Evolutionary conservation across 2,329 filamentous ascomycete genomes (phyloP).

Genomic region (Fusarium fracticaudum): DNA sequence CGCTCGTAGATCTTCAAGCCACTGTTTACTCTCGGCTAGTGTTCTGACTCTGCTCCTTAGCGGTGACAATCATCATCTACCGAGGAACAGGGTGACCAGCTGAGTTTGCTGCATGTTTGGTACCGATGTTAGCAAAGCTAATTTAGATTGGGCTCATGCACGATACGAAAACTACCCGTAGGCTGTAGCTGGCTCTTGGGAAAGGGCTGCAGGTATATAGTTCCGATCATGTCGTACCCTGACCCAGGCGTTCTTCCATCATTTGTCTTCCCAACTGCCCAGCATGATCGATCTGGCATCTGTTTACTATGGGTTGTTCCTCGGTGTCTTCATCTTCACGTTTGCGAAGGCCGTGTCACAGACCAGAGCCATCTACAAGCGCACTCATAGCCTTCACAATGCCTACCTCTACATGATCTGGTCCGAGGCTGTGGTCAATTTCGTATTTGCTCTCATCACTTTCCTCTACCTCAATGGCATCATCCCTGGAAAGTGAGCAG

Average conservation of each 20-base stretch:
- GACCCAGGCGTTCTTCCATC: neutral
- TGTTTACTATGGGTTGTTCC: constrained; percentile 40
- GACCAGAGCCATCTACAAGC: constrained; percentile 32
- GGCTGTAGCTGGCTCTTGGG: neutral
- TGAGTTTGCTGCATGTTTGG: neutral
- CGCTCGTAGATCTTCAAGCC: neutral
- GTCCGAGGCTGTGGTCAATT: constrained; percentile 39
- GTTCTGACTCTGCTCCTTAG: neutral
- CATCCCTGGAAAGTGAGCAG: constrained; percentile 20
- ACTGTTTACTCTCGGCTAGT: neutral
- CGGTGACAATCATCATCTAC: constrained; percentile 1
- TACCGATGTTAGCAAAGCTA: neutral
- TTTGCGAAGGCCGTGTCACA: constrained; percentile 37
- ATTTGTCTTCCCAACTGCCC: neutral
- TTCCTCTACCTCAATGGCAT: constrained; percentile 38
- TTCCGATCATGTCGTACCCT: neutral
- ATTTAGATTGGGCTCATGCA: neutral
- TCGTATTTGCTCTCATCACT: constrained; percentile 40
- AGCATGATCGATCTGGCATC: constrained; percentile 34
- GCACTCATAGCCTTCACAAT: constrained; percentile 27
- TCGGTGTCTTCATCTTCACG: constrained; percentile 42
- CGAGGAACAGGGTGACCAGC: neutral
- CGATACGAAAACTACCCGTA: neutral
- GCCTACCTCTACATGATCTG: constrained; percentile 44
- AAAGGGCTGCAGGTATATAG: neutral